Evolutionary conservation across 2,329 filamentous ascomycete species (phyloP), one percentile per base, ranked within the genome.

Genomic region (Aspergillus quadricinctus): DNA sequence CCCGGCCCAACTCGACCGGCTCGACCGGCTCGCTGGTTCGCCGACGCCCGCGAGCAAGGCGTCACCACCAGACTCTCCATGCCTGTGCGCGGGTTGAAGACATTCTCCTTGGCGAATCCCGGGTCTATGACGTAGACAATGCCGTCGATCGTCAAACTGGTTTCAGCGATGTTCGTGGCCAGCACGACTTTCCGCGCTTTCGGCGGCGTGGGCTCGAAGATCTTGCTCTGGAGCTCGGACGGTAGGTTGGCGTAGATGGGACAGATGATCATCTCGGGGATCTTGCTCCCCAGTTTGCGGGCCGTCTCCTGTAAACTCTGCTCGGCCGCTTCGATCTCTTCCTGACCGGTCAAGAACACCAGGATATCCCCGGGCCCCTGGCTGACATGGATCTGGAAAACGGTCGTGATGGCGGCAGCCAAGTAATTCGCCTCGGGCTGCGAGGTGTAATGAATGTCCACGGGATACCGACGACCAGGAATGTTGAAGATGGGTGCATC

Each of bases 151-250:
- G 94, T 99, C 68, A 99, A 77, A 78, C 87, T 92, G 0, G 94
- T 99, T 73, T 99, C 94, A 2, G 94, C 94, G 72, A 99, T 97
- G 69, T 99, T 99, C 2, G 94, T 97, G 0, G 93, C 92, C 40
- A 97, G 77, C 0, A 99, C 91, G 0, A 97, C 91, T 70, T 97
- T 99, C 28, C 94, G 84, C 0, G 89, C 88, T 19, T 88, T 88
- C 0, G 88, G 84, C 0, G 94, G 93, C 0, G 93, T 96, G 0
- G 92, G 92, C 66, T 96, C 91, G 67, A 99, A 99, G 62, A 97
- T 96, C 70, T 93, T 93, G 49, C 88, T 85, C 70, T 99, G 94
- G 1, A 96, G 77, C 57, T 97, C 92, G 0, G 91, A 92, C 0
- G 92, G 92, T 41, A 99, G 77, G 66, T 96, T 96, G 67, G 92